Evolutionary conservation across 345 rosid genomes (phyloP), one percentile per base, ranked within the genome.

Genomic region (Adansonia digitata): DNA sequence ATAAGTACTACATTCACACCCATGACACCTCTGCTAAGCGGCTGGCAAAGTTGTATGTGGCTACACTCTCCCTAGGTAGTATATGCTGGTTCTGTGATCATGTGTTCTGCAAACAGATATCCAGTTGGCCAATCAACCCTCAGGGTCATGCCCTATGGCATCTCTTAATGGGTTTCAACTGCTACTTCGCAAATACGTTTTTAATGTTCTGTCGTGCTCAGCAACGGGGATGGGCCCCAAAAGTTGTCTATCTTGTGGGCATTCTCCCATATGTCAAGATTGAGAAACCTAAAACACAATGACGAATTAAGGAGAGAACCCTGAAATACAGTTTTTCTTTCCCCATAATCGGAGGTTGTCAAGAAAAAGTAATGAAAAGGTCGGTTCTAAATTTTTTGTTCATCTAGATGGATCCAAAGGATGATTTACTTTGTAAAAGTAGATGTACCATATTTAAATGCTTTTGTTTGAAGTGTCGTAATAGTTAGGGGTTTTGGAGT

Each of bases 121-220:
- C 93, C 15, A 69, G 29, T 20, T 91, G 97, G 98, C 80, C 75
- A 65, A 59, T 92, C 24, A 92, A 91, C 69, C 98, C 98, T 5
- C 92, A 94, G 60, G 98, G 98, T 0, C 98, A 94, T 46, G 98
- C 98, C 14, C 48, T 92, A 37, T 92, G 98, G 98, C 98, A 94
- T 60, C 81, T 87, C 13, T 84, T 90, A 60, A 92, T 92, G 98
- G 89, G 97, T 52, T 91, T 94, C 84, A 90, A 89, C 75, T 84
- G 94, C 1, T 94, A 92, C 81, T 91, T 75, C 29, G 98, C 98
- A 34, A 94, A 94, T 82, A 90, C 93, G 0, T 94, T 90, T 84
- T 80, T 94, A 82, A 94, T 94, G 98, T 94, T 94, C 79, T 92
- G 98, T 63, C 90, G 98, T 55, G 98, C 98, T 55, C 84, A 90